These are phyloP conservation scores for Beta lomatogona DNA, from an alignment of 179 eudicot species.

Conservation along the genomic window DNA sequence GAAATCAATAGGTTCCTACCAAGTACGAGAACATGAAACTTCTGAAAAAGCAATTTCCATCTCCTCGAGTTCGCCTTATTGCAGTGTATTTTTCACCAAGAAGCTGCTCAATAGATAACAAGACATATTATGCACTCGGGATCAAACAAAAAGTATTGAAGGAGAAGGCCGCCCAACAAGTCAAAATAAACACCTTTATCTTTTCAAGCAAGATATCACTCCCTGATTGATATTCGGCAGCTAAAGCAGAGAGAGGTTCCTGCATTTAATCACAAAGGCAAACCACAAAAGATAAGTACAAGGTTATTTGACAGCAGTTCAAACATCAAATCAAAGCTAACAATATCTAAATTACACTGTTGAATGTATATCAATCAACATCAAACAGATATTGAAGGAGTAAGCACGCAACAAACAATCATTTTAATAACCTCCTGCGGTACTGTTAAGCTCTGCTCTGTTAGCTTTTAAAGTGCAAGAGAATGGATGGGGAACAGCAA, in stretches of 20 bases:
- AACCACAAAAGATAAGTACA: neutral
- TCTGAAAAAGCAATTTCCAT: constrained; percentile 96
- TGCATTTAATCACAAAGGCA: constrained; percentile 31
- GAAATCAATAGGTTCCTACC: constrained; percentile 38
- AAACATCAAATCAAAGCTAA: neutral
- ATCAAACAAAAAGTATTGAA: constrained; percentile 1
- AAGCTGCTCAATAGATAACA: constrained; percentile 41
- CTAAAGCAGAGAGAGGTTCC: constrained; percentile 85
- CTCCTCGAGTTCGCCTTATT: constrained; percentile 86
- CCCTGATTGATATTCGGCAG: constrained; percentile 82
- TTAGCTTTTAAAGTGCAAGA: neutral
- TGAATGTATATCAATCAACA: neutral
- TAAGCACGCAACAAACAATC: neutral
- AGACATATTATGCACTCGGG: neutral
- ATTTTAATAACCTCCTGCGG: neutral
- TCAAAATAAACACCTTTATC: constrained; percentile 58
- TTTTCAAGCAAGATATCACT: constrained; percentile 83
- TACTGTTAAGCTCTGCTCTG: neutral
- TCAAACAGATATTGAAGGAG: neutral
- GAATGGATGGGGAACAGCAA: neutral
- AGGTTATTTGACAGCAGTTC: neutral
- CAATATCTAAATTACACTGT: neutral
- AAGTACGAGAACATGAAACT: constrained; percentile 93
- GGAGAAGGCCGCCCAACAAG: neutral
- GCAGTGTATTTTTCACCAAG: constrained; percentile 67